Percentiles rank a stretch among this genome's conserved stretches.
phyloP scores from a whole-genome alignment of 1,284 basidiomycete genomes.

The Ceratobasidium sp. region DNA sequence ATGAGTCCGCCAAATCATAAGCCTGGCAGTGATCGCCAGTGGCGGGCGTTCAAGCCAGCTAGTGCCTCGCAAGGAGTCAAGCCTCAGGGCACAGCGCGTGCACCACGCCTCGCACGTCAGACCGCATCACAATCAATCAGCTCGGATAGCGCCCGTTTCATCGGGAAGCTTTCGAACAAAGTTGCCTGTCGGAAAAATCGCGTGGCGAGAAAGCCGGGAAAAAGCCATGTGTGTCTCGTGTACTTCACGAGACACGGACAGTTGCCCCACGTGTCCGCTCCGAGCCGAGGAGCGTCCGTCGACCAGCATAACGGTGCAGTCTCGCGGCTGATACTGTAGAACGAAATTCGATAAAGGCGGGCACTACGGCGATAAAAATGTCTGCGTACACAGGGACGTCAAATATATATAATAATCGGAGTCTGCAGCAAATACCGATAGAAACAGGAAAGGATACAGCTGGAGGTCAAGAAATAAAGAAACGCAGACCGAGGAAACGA shows the following conservation, averaged over 20 bases:
- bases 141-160: constrained; percentile 38
- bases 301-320: constrained; percentile 6
- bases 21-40: background rate
- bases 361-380: constrained; percentile 29
- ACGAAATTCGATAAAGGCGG: constrained; percentile 5
- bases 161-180: constrained; percentile 33
- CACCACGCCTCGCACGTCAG: constrained; percentile 30
- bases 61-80: constrained; percentile 29
- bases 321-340: background rate
- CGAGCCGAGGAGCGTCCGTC: constrained; percentile 36
- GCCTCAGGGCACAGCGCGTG: constrained; percentile 21
- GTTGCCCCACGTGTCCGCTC: constrained; percentile 33
- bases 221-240: constrained; percentile 43
- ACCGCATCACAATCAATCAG: constrained; percentile 43
- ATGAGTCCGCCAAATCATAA: constrained; percentile 1
- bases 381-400: constrained; percentile 28
- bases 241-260: constrained; percentile 40
- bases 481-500: constrained; percentile 16
- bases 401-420: constrained; percentile 38
- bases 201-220: constrained; percentile 31
- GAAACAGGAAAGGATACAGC: constrained; percentile 45
- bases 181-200: constrained; percentile 27
- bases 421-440: constrained; percentile 43
- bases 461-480: constrained; percentile 40
- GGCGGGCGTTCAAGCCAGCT: background rate